phyloP scores from a whole-genome alignment of 805 yeast species.

The Metschnikowia kofuensis region DNA sequence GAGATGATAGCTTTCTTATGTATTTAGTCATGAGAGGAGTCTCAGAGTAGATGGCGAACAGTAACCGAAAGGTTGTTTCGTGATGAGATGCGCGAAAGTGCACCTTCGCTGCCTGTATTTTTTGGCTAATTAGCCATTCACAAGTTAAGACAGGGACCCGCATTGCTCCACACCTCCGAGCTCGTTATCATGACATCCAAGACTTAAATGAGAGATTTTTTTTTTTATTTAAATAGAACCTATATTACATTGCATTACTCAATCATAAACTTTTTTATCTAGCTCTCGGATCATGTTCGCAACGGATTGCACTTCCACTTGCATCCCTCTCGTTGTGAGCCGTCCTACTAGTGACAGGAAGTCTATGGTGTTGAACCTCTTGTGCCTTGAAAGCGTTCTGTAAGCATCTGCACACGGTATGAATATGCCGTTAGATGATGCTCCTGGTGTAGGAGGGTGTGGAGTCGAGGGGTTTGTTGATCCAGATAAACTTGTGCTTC shows the following conservation, averaged over 20 bases:
- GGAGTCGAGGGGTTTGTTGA: constrained; percentile 20
- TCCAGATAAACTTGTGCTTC: neutral
- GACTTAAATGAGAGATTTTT: too few relatives aligned
- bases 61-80: too few relatives aligned
- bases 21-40: too few relatives aligned
- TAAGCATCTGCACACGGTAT: constrained; percentile 91
- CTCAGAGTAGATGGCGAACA: too few relatives aligned
- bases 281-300: constrained; percentile 80
- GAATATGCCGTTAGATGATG: constrained; percentile 43
- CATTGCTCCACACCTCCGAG: too few relatives aligned
- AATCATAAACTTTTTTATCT: constrained; percentile 62
- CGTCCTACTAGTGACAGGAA: constrained; percentile 71
- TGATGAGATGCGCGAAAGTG: too few relatives aligned
- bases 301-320: constrained; percentile 87
- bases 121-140: too few relatives aligned
- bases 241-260: constrained; percentile 1
- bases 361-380: constrained; percentile 69
- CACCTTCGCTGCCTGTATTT: too few relatives aligned
- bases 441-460: constrained; percentile 17
- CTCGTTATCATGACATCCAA: too few relatives aligned
- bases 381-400: constrained; percentile 79
- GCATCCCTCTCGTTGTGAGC: constrained; percentile 79
- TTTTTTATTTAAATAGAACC: too few relatives aligned
- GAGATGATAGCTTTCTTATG: too few relatives aligned
- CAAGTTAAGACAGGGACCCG: too few relatives aligned